A percentile compares a stretch with the other conserved stretches of the same genome.
Conservation (phyloP, 1,284 basidiomycete species). For the Xerocomus minutiporus region DNA sequence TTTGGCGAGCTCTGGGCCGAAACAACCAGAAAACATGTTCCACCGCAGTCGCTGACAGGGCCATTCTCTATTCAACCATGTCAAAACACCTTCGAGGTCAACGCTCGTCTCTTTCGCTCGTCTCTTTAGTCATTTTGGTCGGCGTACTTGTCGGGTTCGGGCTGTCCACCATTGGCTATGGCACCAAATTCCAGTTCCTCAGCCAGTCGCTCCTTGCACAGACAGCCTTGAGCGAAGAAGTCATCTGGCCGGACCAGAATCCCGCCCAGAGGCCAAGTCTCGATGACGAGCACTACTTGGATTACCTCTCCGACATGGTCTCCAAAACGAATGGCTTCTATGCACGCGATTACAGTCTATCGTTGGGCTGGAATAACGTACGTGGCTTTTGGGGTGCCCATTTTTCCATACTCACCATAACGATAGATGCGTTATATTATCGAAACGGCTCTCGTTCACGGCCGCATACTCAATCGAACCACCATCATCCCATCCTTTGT, state of each 20-base stretch:
- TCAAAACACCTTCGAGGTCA: not conserved
- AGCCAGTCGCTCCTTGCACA: conserved; percentile 12
- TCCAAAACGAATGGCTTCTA: conserved; percentile 32
- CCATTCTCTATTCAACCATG: conserved; percentile 7
- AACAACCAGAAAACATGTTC: not conserved
- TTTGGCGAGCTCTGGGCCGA: too few relatives aligned
- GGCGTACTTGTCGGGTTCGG: conserved; percentile 27
- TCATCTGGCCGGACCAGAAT: conserved; percentile 15
- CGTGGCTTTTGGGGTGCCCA: not conserved
- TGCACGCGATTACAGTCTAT: conserved; percentile 34
- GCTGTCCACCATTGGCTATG: conserved; percentile 18
- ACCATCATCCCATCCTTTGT: conserved; percentile 39
- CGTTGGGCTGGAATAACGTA: conserved; percentile 36
- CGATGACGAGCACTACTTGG: conserved; percentile 10
- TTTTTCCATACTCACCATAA: not conserved
- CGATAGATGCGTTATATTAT: conserved; percentile 38
- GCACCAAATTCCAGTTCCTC: conserved; percentile 20
- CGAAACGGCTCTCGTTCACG: conserved; percentile 38
- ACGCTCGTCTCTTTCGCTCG: conserved; percentile 6
- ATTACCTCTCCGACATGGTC: conserved; percentile 22
- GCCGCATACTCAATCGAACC: conserved; percentile 35
- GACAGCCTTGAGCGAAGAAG: conserved; percentile 15
- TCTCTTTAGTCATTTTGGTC: conserved; percentile 19
- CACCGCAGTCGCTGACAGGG: not conserved
- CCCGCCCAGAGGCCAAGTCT: not conserved